Evolutionary conservation across 441 rosid species (phyloP).

Genomic region (Populus hybrid): DNA sequence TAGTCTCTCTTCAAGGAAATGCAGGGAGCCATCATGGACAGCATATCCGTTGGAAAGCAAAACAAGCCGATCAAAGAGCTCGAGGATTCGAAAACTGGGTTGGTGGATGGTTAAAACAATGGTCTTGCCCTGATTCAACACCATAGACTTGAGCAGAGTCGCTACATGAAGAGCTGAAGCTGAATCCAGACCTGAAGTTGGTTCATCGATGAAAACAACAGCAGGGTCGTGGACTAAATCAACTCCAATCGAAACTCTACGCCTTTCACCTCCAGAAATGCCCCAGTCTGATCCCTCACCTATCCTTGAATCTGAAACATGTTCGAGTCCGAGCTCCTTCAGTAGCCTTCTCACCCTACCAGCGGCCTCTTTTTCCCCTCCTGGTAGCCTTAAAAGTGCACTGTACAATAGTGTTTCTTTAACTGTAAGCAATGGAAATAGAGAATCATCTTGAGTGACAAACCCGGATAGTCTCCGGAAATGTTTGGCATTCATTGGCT

Average conservation of each 20-base stretch:
- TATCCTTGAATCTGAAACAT: constrained; percentile 50
- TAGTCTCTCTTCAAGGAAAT: constrained; percentile 58
- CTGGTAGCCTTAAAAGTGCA: constrained; percentile 70
- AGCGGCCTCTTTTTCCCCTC: constrained; percentile 40
- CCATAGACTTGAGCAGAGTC: constrained; percentile 62
- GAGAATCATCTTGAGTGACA: constrained; percentile 81
- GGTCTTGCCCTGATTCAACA: constrained; percentile 68
- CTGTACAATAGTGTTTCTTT: constrained; percentile 78
- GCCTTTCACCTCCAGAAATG: constrained; percentile 85
- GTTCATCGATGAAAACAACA: constrained; percentile 79
- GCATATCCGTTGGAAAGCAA: constrained; percentile 64
- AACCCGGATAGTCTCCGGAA: constrained; percentile 71
- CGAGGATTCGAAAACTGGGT: constrained; percentile 82
- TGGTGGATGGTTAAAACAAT: constrained; percentile 80
- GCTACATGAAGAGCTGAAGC: constrained; percentile 75
- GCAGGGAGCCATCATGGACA: constrained; percentile 53
- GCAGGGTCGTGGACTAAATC: constrained; percentile 87
- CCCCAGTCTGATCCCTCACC: constrained; percentile 60
- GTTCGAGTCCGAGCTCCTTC: constrained; percentile 67
- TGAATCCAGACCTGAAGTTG: constrained; percentile 92
- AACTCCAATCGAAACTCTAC: constrained; percentile 84
- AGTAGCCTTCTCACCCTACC: constrained; percentile 51
- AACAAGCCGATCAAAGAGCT: constrained; percentile 59
- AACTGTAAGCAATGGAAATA: constrained; percentile 80
- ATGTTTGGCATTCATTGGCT: constrained; percentile 45